Conservation (phyloP, 2,329 filamentous ascomycete species). For the Xylaria hypoxylon region DNA sequence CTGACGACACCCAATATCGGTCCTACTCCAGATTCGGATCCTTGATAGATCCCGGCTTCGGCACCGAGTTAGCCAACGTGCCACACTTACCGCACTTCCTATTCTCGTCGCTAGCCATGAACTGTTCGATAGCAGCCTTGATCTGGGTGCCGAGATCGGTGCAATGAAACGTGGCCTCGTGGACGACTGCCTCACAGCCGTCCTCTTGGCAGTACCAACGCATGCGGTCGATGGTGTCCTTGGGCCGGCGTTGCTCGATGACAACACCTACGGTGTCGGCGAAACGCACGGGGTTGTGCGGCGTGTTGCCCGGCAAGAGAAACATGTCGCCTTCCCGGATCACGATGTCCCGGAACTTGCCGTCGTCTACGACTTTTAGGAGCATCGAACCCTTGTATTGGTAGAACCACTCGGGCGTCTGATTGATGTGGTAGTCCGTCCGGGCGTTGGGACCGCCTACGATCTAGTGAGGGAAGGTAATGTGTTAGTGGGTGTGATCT, state of each 20-base stretch:
- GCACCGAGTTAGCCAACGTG: constrained; percentile 76
- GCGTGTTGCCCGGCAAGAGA: constrained; percentile 90
- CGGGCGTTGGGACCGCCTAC: constrained; percentile 96
- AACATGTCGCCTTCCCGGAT: constrained; percentile 96
- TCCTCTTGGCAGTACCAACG: constrained; percentile 84
- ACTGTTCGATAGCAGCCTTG: constrained; percentile 87
- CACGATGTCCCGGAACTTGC: constrained; percentile 82
- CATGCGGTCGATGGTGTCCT: constrained; percentile 78
- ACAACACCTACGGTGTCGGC: constrained; percentile 94
- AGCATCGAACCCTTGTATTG: constrained; percentile 94
- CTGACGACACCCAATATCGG: neutral
- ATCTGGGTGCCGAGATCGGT: constrained; percentile 94
- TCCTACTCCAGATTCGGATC: constrained; percentile 66
- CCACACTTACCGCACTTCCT: constrained; percentile 85
- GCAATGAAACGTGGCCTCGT: constrained; percentile 89
- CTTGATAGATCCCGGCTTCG: constrained; percentile 67
- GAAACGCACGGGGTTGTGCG: constrained; percentile 95
- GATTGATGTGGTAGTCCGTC: constrained; percentile 98
- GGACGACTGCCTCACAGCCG: constrained; percentile 75
- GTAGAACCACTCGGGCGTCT: constrained; percentile 97
- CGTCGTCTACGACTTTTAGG: constrained; percentile 85
- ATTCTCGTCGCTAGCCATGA: constrained; percentile 72
- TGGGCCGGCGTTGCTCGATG: constrained; percentile 84
- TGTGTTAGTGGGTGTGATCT: constrained; percentile 12
- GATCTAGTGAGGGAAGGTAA: constrained; percentile 64